Evolutionary conservation across 208 protist species (phyloP), one percentile per base, ranked within the genome.

Genomic region (Leishmania mexicana): DNA sequence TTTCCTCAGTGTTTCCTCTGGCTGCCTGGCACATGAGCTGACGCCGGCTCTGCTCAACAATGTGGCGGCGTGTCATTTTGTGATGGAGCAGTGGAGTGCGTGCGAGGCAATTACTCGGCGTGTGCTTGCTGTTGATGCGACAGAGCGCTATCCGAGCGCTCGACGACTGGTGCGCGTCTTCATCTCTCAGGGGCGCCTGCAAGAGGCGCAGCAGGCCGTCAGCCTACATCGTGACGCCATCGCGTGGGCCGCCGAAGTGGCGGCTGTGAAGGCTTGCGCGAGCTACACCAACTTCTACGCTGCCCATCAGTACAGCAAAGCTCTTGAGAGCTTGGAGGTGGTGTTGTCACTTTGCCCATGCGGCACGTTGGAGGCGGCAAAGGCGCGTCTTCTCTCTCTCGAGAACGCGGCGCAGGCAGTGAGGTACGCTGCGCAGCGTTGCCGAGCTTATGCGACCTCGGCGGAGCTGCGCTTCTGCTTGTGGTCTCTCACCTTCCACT

Each of bases 61-160:
- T 79, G 76, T 88, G 60, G 88, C 92, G 10, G 87, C 83, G 19
- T 94, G 92, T 86, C 88, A 92, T 70, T 87, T 87, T 74, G 76
- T 81, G 24, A 68, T 87, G 47, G 89, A 94, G 83, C 87, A 88
- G 73, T 96, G 88, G 83, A 81, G 83, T 35, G 64, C 83, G 45
- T 86, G 79, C 70, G 64, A 84, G 51, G 79, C 83, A 35, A 75
- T 83, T 54, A 86, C 87, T 21, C 84, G 82, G 28, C 87, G 89
- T 51, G 87, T 87, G 47, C 84, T 90, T 73, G 83, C 88, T 38
- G 76, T 85, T n/a, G 81, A 91, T 51, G 53, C 51, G 75, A 68
- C 81, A 13, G 78, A 74, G 40, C 85, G 87, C 71, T 83, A 90
- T 31, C 83, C 88, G 28, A 89, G 85, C 54, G 70, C 72, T 47